These are phyloP conservation scores for Sporothrix humicola DNA, from an alignment of 2,329 filamentous ascomycete genomes.

Conservation along the genomic window DNA sequence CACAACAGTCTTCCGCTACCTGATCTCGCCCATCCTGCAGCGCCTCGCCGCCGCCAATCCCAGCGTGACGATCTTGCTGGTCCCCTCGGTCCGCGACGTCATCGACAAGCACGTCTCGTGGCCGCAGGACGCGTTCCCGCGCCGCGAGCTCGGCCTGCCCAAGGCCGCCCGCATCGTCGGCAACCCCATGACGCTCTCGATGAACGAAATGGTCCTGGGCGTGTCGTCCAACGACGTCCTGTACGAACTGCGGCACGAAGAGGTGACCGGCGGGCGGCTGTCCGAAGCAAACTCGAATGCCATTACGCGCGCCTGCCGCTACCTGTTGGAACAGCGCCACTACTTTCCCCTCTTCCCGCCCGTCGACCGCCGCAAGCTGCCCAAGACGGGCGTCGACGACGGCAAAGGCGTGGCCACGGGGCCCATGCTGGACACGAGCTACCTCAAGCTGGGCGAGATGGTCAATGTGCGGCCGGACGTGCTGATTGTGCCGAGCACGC, in stretches of 20 bases:
- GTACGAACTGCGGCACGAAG: constrained; percentile 78
- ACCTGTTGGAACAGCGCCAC: constrained; percentile 86
- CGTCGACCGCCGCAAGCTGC: constrained; percentile 68
- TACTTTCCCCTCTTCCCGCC: constrained; percentile 91
- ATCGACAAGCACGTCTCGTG: constrained; percentile 85
- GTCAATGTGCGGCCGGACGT: constrained; percentile 84
- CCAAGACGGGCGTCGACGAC: constrained; percentile 66
- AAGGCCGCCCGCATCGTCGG: constrained; percentile 79
- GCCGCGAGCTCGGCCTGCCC: constrained; percentile 77
- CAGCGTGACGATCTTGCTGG: constrained; percentile 77
- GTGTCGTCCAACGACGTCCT: constrained; percentile 84
- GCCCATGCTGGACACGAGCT: constrained; percentile 80
- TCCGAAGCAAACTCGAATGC: constrained; percentile 57
- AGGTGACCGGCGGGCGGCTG: constrained; percentile 64
- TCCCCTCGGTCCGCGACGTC: constrained; percentile 82
- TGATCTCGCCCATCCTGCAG: constrained; percentile 76
- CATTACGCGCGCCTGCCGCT: constrained; percentile 72
- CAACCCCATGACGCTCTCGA: constrained; percentile 85
- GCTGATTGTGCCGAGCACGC: constrained; percentile 77
- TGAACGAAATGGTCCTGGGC: constrained; percentile 86
- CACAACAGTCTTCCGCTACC: constrained; percentile 79
- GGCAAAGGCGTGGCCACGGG: constrained; percentile 69
- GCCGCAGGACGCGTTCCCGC: constrained; percentile 69
- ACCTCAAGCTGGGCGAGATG: constrained; percentile 90
- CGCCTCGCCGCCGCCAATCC: constrained; percentile 74